Percentiles rank a stretch among this genome's conserved stretches.
phyloP scores from a whole-genome alignment of 495 filamentous ascomycete species.

The Neurospora tetrasperma region DNA sequence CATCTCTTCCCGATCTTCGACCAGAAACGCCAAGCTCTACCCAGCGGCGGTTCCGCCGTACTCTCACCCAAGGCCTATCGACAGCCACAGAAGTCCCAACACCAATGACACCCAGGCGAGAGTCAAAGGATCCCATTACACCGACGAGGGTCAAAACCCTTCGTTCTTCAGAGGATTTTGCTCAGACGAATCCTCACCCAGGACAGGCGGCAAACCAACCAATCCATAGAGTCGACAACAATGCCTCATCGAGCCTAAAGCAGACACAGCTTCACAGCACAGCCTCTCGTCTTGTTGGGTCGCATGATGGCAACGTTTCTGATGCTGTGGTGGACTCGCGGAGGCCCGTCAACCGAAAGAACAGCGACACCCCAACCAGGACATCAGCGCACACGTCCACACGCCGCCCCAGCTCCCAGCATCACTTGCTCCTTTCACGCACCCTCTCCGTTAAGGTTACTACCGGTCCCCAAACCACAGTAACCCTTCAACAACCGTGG shows the following conservation, averaged over 20 bases:
- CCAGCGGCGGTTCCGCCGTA: not conserved
- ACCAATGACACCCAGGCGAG: not conserved
- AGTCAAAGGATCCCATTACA: not conserved
- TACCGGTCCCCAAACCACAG: not conserved
- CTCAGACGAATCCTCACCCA: not conserved
- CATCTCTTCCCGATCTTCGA: not conserved
- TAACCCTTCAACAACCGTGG: not conserved
- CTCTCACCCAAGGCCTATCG: not conserved
- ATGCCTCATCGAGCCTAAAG: not conserved
- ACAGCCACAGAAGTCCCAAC: not conserved
- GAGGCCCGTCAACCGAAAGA: not conserved
- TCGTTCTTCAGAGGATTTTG: not conserved
- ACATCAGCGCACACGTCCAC: not conserved
- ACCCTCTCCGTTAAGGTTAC: slow-evolving; percentile 11
- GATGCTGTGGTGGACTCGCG: not conserved
- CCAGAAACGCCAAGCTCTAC: not conserved
- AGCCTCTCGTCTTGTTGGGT: not conserved
- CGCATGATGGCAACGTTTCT: not conserved
- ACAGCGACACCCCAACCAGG: not conserved
- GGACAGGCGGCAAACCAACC: not conserved
- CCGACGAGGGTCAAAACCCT: not conserved
- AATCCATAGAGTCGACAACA: not conserved
- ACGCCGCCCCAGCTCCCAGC: not conserved
- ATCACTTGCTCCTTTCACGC: slow-evolving; percentile 7
- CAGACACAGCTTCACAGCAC: not conserved